A percentile compares a stretch with the other conserved stretches of the same genome.
phyloP scores from a whole-genome alignment of 257 asterid species.

The Nicotiana obtusifolia region DNA sequence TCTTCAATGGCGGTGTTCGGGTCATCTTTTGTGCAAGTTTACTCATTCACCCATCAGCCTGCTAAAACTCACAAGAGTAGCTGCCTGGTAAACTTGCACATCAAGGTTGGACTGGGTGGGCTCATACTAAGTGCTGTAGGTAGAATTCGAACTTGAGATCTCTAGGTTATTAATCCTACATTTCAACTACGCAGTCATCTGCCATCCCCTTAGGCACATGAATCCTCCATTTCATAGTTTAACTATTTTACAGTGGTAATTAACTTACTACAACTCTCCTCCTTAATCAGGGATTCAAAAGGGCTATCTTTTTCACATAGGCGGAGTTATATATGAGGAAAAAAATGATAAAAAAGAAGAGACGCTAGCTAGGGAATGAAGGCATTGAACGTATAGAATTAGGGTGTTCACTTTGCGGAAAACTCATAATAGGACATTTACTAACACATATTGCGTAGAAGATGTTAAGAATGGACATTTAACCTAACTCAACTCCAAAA shows the following conservation, averaged over 20 bases:
- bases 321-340: neutral
- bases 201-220: neutral
- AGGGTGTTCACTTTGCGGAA: neutral
- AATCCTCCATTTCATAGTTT: neutral
- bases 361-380: neutral
- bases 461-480: neutral
- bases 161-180: neutral
- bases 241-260: neutral
- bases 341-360: neutral
- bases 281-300: neutral
- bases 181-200: neutral
- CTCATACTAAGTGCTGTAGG: neutral
- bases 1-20: neutral
- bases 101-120: neutral
- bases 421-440: neutral
- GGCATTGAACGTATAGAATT: neutral
- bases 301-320: neutral
- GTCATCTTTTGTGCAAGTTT: neutral
- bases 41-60: neutral
- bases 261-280: neutral
- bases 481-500: neutral
- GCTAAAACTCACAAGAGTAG: neutral
- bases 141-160: neutral
- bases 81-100: neutral
- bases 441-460: neutral